Conservation (phyloP, 1,139 yeast species). For the Suhomyces coccinellae region DNA sequence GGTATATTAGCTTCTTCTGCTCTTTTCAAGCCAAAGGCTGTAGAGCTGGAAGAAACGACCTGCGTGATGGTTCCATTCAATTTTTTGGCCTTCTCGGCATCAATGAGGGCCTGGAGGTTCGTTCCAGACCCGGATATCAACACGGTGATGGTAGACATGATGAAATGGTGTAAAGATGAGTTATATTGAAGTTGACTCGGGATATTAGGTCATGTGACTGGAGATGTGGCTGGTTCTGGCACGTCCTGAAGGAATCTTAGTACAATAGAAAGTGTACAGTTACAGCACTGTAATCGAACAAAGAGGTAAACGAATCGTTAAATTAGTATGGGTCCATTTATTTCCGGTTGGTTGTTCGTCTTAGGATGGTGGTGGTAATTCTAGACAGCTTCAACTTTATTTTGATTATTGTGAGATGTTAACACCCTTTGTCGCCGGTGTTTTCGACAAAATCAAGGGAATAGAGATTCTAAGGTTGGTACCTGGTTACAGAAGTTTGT, state of each 20-base stretch:
- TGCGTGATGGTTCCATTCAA: conserved; percentile 59
- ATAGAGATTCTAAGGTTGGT: too few species aligned
- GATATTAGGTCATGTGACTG: conserved; percentile 6
- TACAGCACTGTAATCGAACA: too few species aligned
- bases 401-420: too few species aligned
- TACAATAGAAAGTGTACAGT: too few species aligned
- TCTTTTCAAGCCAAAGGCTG: conserved; percentile 81
- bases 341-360: too few species aligned
- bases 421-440: too few species aligned
- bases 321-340: too few species aligned
- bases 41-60: conserved; percentile 80
- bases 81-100: conserved; percentile 53
- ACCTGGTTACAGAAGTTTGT: too few species aligned
- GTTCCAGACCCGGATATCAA: conserved; percentile 94
- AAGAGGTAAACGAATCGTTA: too few species aligned
- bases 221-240: not conserved
- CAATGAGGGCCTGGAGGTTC: conserved; percentile 89
- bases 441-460: too few species aligned
- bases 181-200: conserved; percentile 5
- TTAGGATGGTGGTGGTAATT: too few species aligned
- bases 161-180: not conserved
- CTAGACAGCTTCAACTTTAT: too few species aligned
- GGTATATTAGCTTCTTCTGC: conserved; percentile 71
- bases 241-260: not conserved
- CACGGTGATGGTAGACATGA: conserved; percentile 51